phyloP scores from a whole-genome alignment of 176 grass and related monocot genomes.

The Bromus sterilis region DNA sequence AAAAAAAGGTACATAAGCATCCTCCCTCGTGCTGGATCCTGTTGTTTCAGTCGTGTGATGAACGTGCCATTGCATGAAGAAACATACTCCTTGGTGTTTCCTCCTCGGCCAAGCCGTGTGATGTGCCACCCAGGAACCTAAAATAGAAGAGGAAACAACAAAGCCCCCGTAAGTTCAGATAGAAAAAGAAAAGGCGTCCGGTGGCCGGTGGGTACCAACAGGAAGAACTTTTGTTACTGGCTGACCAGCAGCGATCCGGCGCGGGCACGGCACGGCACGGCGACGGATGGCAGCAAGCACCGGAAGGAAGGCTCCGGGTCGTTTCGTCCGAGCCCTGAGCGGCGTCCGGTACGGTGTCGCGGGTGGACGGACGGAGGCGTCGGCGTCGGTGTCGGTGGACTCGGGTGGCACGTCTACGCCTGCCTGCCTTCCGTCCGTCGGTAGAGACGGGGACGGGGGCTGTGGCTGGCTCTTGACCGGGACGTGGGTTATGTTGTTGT shows the following conservation, averaged over 20 bases:
- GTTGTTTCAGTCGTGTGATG: background rate
- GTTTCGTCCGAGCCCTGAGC: background rate
- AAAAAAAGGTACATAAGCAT: too few species aligned
- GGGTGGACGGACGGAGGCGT: background rate
- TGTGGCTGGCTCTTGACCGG: too few species aligned
- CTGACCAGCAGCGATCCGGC: background rate
- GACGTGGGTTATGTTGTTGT: too few species aligned
- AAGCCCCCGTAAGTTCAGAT: too few species aligned
- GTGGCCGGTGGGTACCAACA: background rate
- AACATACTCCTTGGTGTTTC: too few species aligned
- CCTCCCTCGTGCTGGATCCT: too few species aligned
- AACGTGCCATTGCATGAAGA: background rate
- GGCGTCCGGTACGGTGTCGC: background rate
- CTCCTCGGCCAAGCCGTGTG: too few species aligned
- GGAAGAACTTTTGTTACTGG: too few species aligned
- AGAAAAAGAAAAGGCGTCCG: too few species aligned
- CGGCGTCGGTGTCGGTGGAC: constrained; percentile 1
- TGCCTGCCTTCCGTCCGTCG: background rate
- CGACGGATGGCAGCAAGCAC: background rate
- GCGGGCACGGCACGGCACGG: background rate
- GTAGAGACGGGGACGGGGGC: background rate
- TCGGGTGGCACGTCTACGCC: background rate
- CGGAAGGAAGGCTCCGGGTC: background rate
- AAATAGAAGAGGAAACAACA: too few species aligned
- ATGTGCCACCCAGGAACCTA: too few species aligned